Conservation (phyloP, 73 alveolate species). For the Effrenium voratum region DNA sequence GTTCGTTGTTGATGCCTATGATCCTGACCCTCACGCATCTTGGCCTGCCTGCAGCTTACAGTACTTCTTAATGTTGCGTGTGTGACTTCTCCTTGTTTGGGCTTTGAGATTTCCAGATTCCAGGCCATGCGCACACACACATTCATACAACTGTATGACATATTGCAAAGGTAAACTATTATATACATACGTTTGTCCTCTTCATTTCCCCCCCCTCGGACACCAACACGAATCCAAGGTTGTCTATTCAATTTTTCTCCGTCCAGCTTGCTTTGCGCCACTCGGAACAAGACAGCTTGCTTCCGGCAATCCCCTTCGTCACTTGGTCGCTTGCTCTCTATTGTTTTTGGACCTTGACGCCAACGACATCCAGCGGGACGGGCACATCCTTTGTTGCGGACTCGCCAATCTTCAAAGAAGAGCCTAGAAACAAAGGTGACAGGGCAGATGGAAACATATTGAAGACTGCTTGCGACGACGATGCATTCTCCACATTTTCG, state of each 20-base stretch:
- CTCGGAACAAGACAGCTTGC: constrained; percentile 46
- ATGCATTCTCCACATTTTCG: constrained; percentile 47
- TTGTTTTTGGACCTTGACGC: constrained; percentile 7
- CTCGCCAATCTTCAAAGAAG: constrained; percentile 20
- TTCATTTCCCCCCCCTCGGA: neutral
- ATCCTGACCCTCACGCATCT: neutral
- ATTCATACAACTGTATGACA: too few relatives aligned
- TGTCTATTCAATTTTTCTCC: constrained; percentile 12
- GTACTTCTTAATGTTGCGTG: too few relatives aligned
- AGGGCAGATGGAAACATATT: neutral
- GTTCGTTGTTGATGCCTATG: neutral
- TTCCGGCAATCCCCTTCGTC: constrained; percentile 35
- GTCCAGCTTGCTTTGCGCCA: constrained; percentile 13
- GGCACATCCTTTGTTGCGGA: neutral
- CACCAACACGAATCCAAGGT: neutral
- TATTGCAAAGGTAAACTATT: too few relatives aligned
- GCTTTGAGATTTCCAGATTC: too few relatives aligned
- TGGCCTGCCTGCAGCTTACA: too few relatives aligned
- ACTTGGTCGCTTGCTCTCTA: constrained; percentile 1
- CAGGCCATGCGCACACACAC: too few relatives aligned
- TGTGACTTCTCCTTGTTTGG: too few relatives aligned
- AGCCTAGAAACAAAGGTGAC: neutral
- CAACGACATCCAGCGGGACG: neutral
- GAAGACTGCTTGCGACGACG: neutral
- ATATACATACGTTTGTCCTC: too few relatives aligned